Evolutionary conservation across 169 alveolate genomes (phyloP).

Genomic region (Eimeria praecox): DNA sequence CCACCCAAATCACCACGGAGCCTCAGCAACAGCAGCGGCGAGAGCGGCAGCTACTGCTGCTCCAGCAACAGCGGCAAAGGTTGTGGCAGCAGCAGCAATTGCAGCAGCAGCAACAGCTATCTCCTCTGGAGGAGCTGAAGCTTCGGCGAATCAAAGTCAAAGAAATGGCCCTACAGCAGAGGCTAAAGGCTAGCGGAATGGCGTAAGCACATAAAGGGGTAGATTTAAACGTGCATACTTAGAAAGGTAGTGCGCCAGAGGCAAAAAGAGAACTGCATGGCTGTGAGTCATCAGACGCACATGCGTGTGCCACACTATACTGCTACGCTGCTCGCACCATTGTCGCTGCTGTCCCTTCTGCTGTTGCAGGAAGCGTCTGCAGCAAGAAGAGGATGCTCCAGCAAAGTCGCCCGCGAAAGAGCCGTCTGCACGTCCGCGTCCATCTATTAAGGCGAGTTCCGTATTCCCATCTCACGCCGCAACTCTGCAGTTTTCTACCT

Average conservation of each 20-base stretch:
- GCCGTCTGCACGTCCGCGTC: constrained; percentile 30
- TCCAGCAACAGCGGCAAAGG: constrained; percentile 68
- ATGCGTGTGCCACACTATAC: background rate
- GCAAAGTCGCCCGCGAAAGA: background rate
- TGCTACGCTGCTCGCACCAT: background rate
- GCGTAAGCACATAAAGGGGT: background rate
- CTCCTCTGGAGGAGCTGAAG: constrained; percentile 56
- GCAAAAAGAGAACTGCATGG: background rate
- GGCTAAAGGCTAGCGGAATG: constrained; percentile 45
- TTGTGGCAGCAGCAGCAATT: constrained; percentile 52
- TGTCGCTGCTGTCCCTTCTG: constrained; percentile 8
- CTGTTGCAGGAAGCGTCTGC: constrained; percentile 62
- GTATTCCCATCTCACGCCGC: background rate
- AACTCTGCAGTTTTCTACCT: background rate
- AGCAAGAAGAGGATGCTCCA: constrained; percentile 12
- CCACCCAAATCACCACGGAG: background rate
- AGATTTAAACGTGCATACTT: background rate
- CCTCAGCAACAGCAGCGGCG: constrained; percentile 41
- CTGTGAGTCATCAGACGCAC: background rate
- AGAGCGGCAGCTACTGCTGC: constrained; percentile 54
- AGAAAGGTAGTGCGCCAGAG: background rate
- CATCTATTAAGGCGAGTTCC: constrained; percentile 41
- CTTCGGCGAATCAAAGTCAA: constrained; percentile 50
- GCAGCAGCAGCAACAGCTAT: constrained; percentile 68
- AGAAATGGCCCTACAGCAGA: constrained; percentile 58